Percentiles rank a stretch among this genome's conserved stretches.
These are phyloP conservation scores for Fusarium sp. DNA, from an alignment of 2,329 filamentous ascomycete species.

Conservation along the genomic window DNA sequence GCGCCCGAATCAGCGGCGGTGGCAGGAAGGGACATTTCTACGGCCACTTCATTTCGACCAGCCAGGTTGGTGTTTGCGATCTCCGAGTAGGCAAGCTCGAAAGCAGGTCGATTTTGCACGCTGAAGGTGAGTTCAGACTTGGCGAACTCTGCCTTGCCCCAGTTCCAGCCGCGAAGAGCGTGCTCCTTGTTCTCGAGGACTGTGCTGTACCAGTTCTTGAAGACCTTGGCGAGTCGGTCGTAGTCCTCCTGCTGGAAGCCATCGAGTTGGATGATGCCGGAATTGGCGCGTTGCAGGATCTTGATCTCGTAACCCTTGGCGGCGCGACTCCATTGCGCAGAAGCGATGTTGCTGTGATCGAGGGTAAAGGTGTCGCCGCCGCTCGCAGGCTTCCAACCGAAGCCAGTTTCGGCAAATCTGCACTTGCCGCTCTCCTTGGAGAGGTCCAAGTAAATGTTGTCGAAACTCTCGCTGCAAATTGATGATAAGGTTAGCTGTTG, in stretches of 20 bases:
- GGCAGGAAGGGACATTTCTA: slow-evolving; percentile 84
- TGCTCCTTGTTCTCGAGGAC: slow-evolving; percentile 93
- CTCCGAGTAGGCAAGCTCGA: slow-evolving; percentile 96
- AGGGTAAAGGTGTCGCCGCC: slow-evolving; percentile 94
- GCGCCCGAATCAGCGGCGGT: slow-evolving; percentile 75
- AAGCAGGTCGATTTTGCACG: slow-evolving; percentile 94
- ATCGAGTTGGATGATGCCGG: slow-evolving; percentile 89
- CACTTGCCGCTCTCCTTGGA: slow-evolving; percentile 93
- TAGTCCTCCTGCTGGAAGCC: slow-evolving; percentile 95
- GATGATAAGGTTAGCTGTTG: slow-evolving; percentile 28
- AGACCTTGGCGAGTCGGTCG: slow-evolving; percentile 87
- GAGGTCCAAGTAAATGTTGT: slow-evolving; percentile 95
- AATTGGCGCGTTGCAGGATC: slow-evolving; percentile 77
- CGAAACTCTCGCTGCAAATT: slow-evolving; percentile 79
- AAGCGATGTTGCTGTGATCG: slow-evolving; percentile 82
- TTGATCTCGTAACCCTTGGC: slow-evolving; percentile 93
- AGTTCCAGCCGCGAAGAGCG: slow-evolving; percentile 96
- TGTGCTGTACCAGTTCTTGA: slow-evolving; percentile 98
- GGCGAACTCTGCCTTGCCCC: slow-evolving; percentile 97
- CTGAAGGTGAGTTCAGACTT: slow-evolving; percentile 96
- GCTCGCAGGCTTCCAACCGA: slow-evolving; percentile 91
- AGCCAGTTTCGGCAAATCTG: slow-evolving; percentile 90
- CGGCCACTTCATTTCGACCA: slow-evolving; percentile 95
- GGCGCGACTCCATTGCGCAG: slow-evolving; percentile 93
- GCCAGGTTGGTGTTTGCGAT: slow-evolving; percentile 98